Evolutionary conservation across 306 rosid genomes (phyloP).

Genomic region (Lithocarpus polystachyus): DNA sequence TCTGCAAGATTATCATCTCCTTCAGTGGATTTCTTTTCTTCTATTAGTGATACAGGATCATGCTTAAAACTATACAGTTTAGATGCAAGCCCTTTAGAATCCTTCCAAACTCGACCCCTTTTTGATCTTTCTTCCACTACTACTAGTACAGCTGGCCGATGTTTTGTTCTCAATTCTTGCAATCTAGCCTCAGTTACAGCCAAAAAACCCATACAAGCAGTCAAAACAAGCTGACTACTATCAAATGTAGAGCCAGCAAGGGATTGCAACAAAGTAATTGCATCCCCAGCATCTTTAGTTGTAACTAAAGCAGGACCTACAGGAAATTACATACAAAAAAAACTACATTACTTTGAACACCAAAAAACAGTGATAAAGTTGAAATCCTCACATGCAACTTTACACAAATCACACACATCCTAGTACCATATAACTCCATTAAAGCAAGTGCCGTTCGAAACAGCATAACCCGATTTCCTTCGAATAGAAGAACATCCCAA

Average conservation of each 20-base stretch:
- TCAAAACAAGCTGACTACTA: conserved; percentile 91
- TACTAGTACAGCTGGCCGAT: conserved; percentile 64
- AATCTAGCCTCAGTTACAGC: conserved; percentile 73
- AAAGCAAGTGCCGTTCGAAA: conserved; percentile 91
- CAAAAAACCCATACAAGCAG: conserved; percentile 92
- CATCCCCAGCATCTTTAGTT: conserved; percentile 96
- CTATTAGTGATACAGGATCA: conserved; percentile 47
- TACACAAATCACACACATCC: conserved; percentile 11
- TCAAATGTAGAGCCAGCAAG: conserved; percentile 90
- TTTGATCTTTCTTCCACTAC: conserved; percentile 70
- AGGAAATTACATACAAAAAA: conserved; percentile 17
- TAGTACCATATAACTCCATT: conserved; percentile 87
- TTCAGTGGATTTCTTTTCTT: conserved; percentile 37
- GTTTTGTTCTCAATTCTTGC: conserved; percentile 74
- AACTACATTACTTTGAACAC: neutral
- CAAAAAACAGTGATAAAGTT: conserved; percentile 13
- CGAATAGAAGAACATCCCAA: conserved; percentile 93
- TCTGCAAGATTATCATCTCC: conserved; percentile 33
- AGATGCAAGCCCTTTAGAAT: conserved; percentile 83
- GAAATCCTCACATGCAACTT: neutral
- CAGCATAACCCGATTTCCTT: conserved; percentile 93
- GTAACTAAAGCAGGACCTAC: conserved; percentile 78
- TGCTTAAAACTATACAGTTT: conserved; percentile 89
- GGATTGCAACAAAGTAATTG: conserved; percentile 78
- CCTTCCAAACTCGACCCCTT: conserved; percentile 67